Evolutionary conservation across 2,329 filamentous ascomycete species (phyloP), one percentile per base, ranked within the genome.

Genomic region (Akanthomyces dipterigenus): DNA sequence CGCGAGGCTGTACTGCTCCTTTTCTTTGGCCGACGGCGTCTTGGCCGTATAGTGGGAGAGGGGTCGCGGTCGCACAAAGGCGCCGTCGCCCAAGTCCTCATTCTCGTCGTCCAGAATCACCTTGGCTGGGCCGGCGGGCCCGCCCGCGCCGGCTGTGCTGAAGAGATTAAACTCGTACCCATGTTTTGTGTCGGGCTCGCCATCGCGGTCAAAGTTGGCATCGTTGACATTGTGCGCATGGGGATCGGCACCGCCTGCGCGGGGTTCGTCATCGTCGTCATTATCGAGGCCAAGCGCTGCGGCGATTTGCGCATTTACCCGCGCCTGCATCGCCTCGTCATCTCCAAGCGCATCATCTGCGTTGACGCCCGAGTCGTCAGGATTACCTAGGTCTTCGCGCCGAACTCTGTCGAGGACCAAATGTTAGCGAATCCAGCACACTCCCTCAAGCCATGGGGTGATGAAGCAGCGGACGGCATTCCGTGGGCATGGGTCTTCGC

Each of bases 131-230:
- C 24, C 38, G 4, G 9, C 2, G 9, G 48, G 9, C 48, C 57
- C 46, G 28, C 38, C 70, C 2, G 76, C 72, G 5, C 71, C 72
- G 20, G 78, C 72, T 49, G 76, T 75, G 64, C 78, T 78, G 68
- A 88, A 88, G 31, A 88, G 77, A 9, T 80, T 77, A 65, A 85
- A 86, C 57, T 78, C 77, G 53, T 78, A 75, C 20, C 72, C 63
- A 20, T 61, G 66, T 8, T 69, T 64, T 11, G 64, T 65, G 12
- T 71, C 67, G 7, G 65, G 66, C 8, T 67, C 71, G 16, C 73
- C 67, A 16, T 67, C 64, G 5, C 46, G 63, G 16, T 67, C 64
- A 2, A 22, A 62, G 18, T 64, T 62, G 40, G 65, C 64, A 5
- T 22, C 63, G n/a, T 60, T 62, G 14, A 20, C 43, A 24, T 7